Conservation (phyloP, 2,329 filamentous ascomycete genomes). For the Macrophomina pseudophaseolina region DNA sequence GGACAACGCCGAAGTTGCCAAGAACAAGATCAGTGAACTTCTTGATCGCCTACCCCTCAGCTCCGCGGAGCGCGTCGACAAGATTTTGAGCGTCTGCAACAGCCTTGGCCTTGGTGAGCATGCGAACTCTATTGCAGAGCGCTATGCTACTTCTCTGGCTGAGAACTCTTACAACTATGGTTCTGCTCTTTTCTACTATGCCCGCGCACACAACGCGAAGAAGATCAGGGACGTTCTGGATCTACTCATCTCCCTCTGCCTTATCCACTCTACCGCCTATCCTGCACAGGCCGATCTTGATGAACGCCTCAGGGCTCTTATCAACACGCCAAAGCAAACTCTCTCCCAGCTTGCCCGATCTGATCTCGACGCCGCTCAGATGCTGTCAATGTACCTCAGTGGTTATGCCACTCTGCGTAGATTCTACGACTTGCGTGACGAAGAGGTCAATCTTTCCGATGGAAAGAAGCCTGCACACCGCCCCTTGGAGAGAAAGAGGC, state of each 20-base stretch:
- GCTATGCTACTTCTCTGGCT: slow-evolving; percentile 79
- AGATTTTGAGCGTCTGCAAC: slow-evolving; percentile 77
- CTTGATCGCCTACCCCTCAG: slow-evolving; percentile 74
- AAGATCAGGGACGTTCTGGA: slow-evolving; percentile 88
- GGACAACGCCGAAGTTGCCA: slow-evolving; percentile 72
- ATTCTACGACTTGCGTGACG: slow-evolving; percentile 89
- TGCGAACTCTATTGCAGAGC: slow-evolving; percentile 82
- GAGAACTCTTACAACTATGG: slow-evolving; percentile 78
- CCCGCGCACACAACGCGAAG: slow-evolving; percentile 75
- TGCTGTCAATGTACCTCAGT: slow-evolving; percentile 84
- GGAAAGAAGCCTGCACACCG: slow-evolving; percentile 50
- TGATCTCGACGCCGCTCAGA: slow-evolving; percentile 80
- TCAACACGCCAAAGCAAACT: slow-evolving; percentile 73
- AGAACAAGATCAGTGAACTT: slow-evolving; percentile 74
- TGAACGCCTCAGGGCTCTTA: slow-evolving; percentile 69
- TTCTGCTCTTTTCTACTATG: slow-evolving; percentile 87
- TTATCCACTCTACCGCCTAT: slow-evolving; percentile 82
- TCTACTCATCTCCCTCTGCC: slow-evolving; percentile 82
- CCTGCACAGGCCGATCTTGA: slow-evolving; percentile 76
- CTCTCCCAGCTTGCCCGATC: slow-evolving; percentile 73
- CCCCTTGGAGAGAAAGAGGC: slow-evolving; percentile 66
- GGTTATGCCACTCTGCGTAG: slow-evolving; percentile 90
- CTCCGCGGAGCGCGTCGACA: slow-evolving; percentile 75
- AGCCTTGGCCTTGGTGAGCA: slow-evolving; percentile 79
- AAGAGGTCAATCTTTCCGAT: slow-evolving; percentile 51